A percentile compares a stretch with the other conserved stretches of the same genome.
These are phyloP conservation scores for Saccharomyces pastorianus DNA, from an alignment of 1,139 yeast species.

Conservation along the genomic window DNA sequence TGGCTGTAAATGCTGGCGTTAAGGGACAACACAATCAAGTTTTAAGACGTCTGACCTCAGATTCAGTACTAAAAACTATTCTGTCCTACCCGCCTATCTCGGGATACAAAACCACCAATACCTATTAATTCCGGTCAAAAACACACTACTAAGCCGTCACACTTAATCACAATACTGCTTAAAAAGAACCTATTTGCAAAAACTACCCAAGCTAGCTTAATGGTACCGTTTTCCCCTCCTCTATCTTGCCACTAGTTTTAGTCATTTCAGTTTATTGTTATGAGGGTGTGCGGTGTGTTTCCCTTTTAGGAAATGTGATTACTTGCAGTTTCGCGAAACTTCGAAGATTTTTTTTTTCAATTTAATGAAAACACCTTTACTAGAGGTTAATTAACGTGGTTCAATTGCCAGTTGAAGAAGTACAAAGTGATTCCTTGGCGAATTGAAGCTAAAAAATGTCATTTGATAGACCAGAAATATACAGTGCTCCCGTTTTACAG, in stretches of 20 bases:
- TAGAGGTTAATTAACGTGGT: neutral
- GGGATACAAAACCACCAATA: neutral
- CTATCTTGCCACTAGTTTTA: neutral
- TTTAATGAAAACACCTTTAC: neutral
- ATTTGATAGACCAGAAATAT: constrained; percentile 75
- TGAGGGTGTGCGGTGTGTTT: neutral
- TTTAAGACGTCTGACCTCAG: neutral
- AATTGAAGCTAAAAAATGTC: constrained; percentile 32
- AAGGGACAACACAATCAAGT: neutral
- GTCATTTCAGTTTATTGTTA: neutral
- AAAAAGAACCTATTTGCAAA: too few relatives aligned
- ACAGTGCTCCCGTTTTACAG: constrained; percentile 81
- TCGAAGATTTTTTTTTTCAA: neutral
- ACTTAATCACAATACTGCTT: neutral
- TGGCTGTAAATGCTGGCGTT: too few relatives aligned
- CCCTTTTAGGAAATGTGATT: neutral
- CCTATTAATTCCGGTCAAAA: neutral
- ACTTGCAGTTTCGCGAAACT: neutral
- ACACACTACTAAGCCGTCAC: neutral
- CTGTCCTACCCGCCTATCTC: neutral
- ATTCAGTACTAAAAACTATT: neutral
- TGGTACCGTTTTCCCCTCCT: neutral
- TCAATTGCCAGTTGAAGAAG: too few relatives aligned
- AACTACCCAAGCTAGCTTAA: too few relatives aligned
- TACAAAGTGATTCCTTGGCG: neutral